Evolutionary conservation across 768 basidiomycete genomes (phyloP), one percentile per base, ranked within the genome.

Genomic region (Podaxis rugospora): DNA sequence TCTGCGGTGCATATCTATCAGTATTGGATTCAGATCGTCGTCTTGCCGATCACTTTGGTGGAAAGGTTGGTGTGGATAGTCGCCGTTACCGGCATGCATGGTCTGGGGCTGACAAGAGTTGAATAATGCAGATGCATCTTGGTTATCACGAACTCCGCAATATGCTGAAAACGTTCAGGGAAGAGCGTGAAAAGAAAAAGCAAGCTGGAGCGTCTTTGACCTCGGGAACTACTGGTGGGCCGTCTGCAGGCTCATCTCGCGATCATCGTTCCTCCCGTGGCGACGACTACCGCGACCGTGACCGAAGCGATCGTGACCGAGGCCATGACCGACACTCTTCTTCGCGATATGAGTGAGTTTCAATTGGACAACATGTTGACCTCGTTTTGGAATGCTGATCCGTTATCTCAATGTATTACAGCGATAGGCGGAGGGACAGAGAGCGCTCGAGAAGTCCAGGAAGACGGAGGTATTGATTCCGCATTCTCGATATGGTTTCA

Each of bases 11-110:
- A n/a, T 98, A 98, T 80, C 83, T 99, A 49, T 96, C 93, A 14
- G 93, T 99, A 39, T 82, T 98, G 51, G 97, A 99, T 76, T 98
- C 96, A 61, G 97, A 99, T 79, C 88, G 96, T 72, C 94, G 97
- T 72, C 79, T 99, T 63, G 97, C 97, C 55, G 97, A 99, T 80
- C 97, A 99, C 75, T 99, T 99, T 79, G 97, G 97, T 75, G 97
- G 97, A 69, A 99, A 99, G 81, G 96, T 93, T 68, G 73, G 89
- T 75, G 62, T 55, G 56, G 40, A 63, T 18, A 35, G 52, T 57
- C 36, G 58, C 49, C 46, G 51, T 10, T 58, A 35, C 57, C 60
- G 59, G 66, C 35, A 66, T 66, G 57, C 51, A 50, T 50, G 42
- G 25, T 25, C 27, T 27, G 62, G 57, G 66, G 64, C 63, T 67